Conservation (phyloP, 305 asterid genomes). For the Stenogyne calaminthoides region DNA sequence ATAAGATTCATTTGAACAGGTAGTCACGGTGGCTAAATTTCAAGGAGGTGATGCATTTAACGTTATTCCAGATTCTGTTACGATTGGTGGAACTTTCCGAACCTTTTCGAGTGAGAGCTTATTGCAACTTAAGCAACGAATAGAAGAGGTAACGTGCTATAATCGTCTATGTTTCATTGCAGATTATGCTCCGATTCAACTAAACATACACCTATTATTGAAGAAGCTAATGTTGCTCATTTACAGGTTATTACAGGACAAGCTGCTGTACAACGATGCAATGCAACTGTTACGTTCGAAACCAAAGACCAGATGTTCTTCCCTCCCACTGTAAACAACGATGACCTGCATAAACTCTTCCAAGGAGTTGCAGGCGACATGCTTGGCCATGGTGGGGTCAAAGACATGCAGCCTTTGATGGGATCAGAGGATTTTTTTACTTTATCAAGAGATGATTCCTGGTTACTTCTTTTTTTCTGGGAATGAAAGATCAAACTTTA, state of each 20-base stretch:
- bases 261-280: slow-evolving; percentile 94
- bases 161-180: background rate
- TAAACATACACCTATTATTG: no score
- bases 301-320: slow-evolving; percentile 46
- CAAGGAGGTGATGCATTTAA: slow-evolving; percentile 94
- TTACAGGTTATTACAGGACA: slow-evolving; percentile 75
- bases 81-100: slow-evolving; percentile 90
- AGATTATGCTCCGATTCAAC: no score
- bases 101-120: slow-evolving; percentile 76
- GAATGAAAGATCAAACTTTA: slow-evolving; percentile 57
- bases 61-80: slow-evolving; percentile 92
- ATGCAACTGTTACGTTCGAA: slow-evolving; percentile 64
- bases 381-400: slow-evolving; percentile 54
- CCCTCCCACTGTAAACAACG: slow-evolving; percentile 74
- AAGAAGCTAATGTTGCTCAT: background rate
- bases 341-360: slow-evolving; percentile 57
- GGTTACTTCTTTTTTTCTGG: slow-evolving; percentile 81
- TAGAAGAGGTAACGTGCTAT: slow-evolving; percentile 63
- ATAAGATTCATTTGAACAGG: slow-evolving; percentile 45
- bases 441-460: slow-evolving; percentile 72
- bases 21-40: slow-evolving; percentile 79
- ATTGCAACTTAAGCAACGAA: slow-evolving; percentile 66
- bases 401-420: slow-evolving; percentile 65
- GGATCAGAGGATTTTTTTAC: slow-evolving; percentile 91
- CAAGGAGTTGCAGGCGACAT: slow-evolving; percentile 63